Evolutionary conservation across 2,329 filamentous ascomycete genomes (phyloP), one percentile per base, ranked within the genome.

Genomic region (Xylariaceae sp.): DNA sequence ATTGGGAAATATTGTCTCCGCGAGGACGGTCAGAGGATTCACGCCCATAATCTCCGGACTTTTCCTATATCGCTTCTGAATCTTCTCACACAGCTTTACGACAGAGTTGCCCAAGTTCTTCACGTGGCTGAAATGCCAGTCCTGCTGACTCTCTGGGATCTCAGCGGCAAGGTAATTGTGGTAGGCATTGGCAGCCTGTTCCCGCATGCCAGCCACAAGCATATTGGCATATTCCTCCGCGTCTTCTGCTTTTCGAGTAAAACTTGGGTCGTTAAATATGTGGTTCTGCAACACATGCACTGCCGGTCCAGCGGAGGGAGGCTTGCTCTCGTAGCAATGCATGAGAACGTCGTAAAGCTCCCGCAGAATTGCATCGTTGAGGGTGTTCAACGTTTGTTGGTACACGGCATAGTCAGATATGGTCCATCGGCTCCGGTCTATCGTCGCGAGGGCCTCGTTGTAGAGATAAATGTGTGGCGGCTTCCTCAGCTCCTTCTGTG

Each of bases 81-180:
- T 93, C 54, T 82, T 85, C 50, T 94, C 81, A 43, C 83, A 86
- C 19, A 95, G 69, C 45, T 85, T 88, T 31, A 87, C 80, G 5
- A 96, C 86, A 1, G 79, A 77, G 54, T 92, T 86, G 12, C 89
- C 88, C 16, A 98, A 74, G 52, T 89, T 77, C 38, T 95, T 87
- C 36, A 96, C 82, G 57, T 96, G 86, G 42, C 75, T 83, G 55
- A 94, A 90, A 46, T 95, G 78, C 89, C 92, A 95, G 31, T 85
- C 73, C 44, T 88, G 78, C 47, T 86, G 80, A 35, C 81, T 75
- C 21, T 83, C 73, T 2, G 89, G 88, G 2, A 98, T 80, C 50
- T 89, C 75, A 41, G 80, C 77, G 38, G 89, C 76, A 31, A 96
- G 74, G 44, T 89, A 79, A 18, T 74, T 75, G 35, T 82, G 75